Conservation (phyloP, 1,284 basidiomycete genomes). For the Cystobasidium pallidum region DNA sequence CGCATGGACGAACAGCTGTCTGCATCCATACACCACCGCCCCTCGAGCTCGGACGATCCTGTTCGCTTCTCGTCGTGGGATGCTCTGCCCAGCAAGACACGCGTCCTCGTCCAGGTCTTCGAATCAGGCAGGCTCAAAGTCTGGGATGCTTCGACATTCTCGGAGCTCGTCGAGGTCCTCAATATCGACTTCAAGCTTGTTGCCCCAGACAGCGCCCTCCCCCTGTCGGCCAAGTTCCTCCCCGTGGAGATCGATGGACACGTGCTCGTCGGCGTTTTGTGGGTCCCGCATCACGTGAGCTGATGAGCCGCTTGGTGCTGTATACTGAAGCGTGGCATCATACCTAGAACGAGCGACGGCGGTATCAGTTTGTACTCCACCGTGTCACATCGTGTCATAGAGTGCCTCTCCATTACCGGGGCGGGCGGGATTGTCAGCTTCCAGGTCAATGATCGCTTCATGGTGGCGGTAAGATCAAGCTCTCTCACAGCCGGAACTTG, state of each 20-base stretch:
- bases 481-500: neutral
- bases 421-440: constrained; percentile 8
- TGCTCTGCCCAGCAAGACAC: constrained; percentile 13
- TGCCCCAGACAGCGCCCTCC: neutral
- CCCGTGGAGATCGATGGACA: constrained; percentile 6
- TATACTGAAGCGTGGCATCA: neutral
- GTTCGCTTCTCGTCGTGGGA: constrained; percentile 34
- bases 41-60: constrained; percentile 4
- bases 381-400: constrained; percentile 8
- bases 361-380: constrained; percentile 20
- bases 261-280: constrained; percentile 24
- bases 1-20: constrained; percentile 12
- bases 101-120: constrained; percentile 32
- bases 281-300: neutral
- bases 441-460: constrained; percentile 30
- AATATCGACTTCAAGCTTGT: constrained; percentile 13
- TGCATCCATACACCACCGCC: constrained; percentile 26
- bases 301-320: neutral
- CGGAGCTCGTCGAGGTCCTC: constrained; percentile 32
- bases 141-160: constrained; percentile 20
- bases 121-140: constrained; percentile 30
- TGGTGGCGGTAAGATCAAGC: constrained; percentile 21
- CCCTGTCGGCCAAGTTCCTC: constrained; percentile 20
- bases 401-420: neutral
- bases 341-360: constrained; percentile 23